These are phyloP conservation scores for Penicillium atrosanguineum DNA, from an alignment of 495 filamentous ascomycete species.

Conservation along the genomic window DNA sequence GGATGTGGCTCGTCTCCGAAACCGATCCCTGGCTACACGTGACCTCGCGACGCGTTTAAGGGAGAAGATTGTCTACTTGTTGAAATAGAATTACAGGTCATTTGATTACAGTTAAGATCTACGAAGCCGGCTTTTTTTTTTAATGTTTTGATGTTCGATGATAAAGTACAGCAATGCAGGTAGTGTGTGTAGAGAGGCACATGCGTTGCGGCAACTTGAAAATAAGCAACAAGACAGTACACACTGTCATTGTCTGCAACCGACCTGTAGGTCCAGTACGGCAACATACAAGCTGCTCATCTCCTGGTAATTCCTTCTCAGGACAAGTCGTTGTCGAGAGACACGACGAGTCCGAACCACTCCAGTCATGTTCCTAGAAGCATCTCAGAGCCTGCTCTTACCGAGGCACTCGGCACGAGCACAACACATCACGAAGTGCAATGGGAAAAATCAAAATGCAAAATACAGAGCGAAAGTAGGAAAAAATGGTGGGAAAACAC, in stretches of 20 bases:
- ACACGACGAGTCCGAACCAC: background rate
- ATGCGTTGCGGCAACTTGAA: background rate
- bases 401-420: background rate
- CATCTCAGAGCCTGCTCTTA: background rate
- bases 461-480: slow-evolving; percentile 7
- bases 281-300: background rate
- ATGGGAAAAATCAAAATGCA: slow-evolving; percentile 9
- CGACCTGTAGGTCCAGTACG: background rate
- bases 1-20: background rate
- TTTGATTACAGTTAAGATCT: background rate
- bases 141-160: slow-evolving; percentile 9
- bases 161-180: slow-evolving; percentile 21
- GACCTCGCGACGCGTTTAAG: slow-evolving; percentile 10
- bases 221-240: background rate
- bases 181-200: slow-evolving; percentile 10
- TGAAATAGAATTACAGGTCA: background rate
- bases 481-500: slow-evolving; percentile 27
- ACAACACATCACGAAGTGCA: slow-evolving; percentile 13
- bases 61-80: background rate
- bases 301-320: background rate
- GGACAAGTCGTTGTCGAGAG: background rate
- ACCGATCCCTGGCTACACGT: slow-evolving; percentile 10
- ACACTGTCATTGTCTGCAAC: background rate
- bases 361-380: background rate
- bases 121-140: background rate